phyloP scores from a whole-genome alignment of 2,329 filamentous ascomycete genomes.

The Exophiala calicioides region DNA sequence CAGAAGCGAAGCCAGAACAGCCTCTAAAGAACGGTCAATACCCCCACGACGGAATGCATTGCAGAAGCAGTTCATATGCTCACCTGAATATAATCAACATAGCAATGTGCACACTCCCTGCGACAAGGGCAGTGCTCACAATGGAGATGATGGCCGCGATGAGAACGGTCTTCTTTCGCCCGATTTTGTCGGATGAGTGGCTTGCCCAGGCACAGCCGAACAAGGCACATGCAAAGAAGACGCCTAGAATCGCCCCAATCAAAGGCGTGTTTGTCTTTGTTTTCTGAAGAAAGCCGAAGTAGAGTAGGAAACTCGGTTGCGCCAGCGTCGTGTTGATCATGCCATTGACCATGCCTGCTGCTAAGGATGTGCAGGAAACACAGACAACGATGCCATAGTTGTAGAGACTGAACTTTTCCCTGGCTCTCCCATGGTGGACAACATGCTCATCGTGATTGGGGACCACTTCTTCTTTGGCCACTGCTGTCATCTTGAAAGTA shows the following conservation, averaged over 20 bases:
- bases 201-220: not conserved
- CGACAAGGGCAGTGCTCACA: conserved; percentile 38
- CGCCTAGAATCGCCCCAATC: conserved; percentile 5
- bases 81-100: conserved; percentile 39
- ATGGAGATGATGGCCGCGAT: conserved; percentile 39
- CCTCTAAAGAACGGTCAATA: too few species aligned
- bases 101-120: conserved; percentile 30
- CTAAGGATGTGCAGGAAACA: not conserved
- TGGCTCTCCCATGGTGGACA: not conserved
- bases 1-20: conserved; percentile 2
- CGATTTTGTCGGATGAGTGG: conserved; percentile 34
- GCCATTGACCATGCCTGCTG: conserved; percentile 7
- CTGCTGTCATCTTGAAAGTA: too few species aligned
- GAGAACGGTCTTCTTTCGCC: conserved; percentile 38
- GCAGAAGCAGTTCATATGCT: not conserved
- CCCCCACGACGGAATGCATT: not conserved
- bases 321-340: conserved; percentile 9
- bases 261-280: conserved; percentile 1
- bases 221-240: not conserved
- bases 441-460: not conserved
- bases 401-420: not conserved
- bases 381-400: conserved; percentile 2
- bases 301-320: conserved; percentile 2
- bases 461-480: not conserved
- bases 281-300: conserved; percentile 1